Percentiles rank a stretch among this genome's conserved stretches.
These are phyloP conservation scores for Penicillium maclennaniae DNA, from an alignment of 495 filamentous ascomycete species.

Conservation along the genomic window DNA sequence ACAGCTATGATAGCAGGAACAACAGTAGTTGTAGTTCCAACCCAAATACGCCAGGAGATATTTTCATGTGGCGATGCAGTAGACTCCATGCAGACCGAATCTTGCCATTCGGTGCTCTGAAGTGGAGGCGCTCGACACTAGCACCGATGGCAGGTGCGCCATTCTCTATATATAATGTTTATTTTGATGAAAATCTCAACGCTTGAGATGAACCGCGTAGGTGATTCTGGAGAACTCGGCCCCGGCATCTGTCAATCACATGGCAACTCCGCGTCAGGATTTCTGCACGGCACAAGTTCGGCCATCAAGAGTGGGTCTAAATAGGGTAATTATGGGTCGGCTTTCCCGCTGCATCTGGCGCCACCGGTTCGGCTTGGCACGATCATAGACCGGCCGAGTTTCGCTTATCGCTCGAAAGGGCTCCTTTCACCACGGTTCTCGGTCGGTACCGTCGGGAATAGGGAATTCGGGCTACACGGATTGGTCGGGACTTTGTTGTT, in stretches of 20 bases:
- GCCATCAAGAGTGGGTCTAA: background rate
- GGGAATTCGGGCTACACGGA: background rate
- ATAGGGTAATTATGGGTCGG: background rate
- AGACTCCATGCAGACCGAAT: conserved; percentile 10
- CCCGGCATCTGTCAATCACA: background rate
- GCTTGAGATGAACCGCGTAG: background rate
- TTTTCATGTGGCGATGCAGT: conserved; percentile 1
- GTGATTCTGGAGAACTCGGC: background rate
- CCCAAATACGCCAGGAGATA: conserved; percentile 22
- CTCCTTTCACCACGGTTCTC: background rate
- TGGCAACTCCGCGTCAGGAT: too few species aligned
- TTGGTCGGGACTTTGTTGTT: background rate
- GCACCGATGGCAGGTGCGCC: background rate
- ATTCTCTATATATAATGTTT: background rate
- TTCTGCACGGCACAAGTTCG: background rate
- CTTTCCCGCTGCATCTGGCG: background rate
- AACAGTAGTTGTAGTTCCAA: conserved; percentile 29
- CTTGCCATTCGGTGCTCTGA: background rate
- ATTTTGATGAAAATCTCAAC: background rate
- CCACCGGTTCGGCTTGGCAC: background rate
- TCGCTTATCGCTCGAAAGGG: background rate
- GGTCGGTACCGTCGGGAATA: background rate
- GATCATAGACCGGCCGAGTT: background rate
- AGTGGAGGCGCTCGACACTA: background rate
- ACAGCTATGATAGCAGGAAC: conserved; percentile 32